These are phyloP conservation scores for Phaseolus coccineus DNA, from an alignment of 331 rosid species.

Conservation along the genomic window DNA sequence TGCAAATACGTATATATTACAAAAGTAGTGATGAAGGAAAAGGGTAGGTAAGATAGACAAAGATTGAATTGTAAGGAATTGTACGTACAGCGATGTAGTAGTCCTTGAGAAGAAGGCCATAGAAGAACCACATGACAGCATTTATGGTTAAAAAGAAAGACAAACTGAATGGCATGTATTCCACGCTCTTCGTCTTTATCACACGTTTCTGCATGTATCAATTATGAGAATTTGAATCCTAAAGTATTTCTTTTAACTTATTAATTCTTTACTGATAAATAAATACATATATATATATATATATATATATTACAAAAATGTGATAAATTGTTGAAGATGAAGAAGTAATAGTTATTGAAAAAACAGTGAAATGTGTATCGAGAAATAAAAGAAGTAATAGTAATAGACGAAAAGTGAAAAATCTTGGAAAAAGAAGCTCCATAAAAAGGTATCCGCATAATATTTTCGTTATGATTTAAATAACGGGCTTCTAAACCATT, in stretches of 20 bases:
- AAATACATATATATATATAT: too few relatives aligned
- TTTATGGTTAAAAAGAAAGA: conserved; percentile 82
- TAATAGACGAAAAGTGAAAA: background rate
- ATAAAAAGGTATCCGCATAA: background rate
- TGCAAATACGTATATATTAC: background rate
- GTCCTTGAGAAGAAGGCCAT: conserved; percentile 81
- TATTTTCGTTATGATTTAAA: background rate
- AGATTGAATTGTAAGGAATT: background rate
- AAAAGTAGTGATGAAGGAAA: conserved; percentile 38
- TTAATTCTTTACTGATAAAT: too few relatives aligned
- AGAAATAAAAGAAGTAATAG: background rate
- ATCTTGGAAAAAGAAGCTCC: background rate
- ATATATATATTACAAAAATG: background rate
- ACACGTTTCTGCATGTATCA: conserved; percentile 71
- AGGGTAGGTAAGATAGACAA: conserved; percentile 15
- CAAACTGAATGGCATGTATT: conserved; percentile 83
- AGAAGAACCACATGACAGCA: conserved; percentile 96
- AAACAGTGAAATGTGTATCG: too few relatives aligned
- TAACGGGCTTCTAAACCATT: background rate
- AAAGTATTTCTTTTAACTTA: too few relatives aligned
- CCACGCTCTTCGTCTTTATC: conserved; percentile 75
- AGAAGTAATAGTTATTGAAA: too few relatives aligned
- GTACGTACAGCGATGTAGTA: conserved; percentile 81
- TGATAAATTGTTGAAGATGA: too few relatives aligned
- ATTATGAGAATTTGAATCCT: background rate